Evolutionary conservation across 768 basidiomycete species (phyloP).

Genomic region (Suillus weaverae): DNA sequence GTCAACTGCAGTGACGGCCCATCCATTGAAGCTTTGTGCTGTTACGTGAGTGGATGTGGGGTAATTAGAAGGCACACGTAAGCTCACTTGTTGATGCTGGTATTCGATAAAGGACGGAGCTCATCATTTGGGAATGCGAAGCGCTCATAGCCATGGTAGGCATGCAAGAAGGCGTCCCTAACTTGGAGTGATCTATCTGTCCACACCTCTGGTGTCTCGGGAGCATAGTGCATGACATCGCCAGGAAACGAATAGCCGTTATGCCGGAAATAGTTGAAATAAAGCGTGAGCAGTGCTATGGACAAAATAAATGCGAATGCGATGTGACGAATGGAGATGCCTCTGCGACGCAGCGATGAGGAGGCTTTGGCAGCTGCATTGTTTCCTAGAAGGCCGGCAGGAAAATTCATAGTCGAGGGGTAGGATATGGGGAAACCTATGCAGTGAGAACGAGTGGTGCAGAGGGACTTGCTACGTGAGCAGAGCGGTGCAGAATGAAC

Average conservation of each 20-base stretch:
- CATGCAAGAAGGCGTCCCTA: conserved; percentile 62
- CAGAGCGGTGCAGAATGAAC: not conserved
- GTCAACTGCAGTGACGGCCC: conserved; percentile 78
- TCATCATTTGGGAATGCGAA: conserved; percentile 68
- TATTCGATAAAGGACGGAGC: conserved; percentile 52
- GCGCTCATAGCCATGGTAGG: conserved; percentile 63
- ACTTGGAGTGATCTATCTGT: conserved; percentile 53
- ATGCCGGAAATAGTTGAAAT: conserved; percentile 10
- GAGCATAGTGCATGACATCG: conserved; percentile 23
- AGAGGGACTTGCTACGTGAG: not conserved
- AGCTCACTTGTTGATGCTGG: conserved; percentile 50
- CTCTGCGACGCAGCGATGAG: conserved; percentile 14
- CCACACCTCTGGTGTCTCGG: conserved; percentile 45
- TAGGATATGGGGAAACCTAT: not conserved
- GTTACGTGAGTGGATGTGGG: conserved; percentile 3
- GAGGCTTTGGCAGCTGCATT: conserved; percentile 3
- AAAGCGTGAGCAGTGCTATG: conserved; percentile 20
- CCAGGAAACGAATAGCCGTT: not conserved
- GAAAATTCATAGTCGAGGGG: conserved; percentile 10
- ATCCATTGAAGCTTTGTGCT: conserved; percentile 69
- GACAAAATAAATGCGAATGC: conserved; percentile 16
- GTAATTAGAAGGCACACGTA: not conserved
- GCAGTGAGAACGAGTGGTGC: not conserved
- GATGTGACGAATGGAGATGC: conserved; percentile 26
- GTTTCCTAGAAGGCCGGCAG: conserved; percentile 4